Evolutionary conservation across 768 basidiomycete species (phyloP).

Genomic region (Mycena indigotica): DNA sequence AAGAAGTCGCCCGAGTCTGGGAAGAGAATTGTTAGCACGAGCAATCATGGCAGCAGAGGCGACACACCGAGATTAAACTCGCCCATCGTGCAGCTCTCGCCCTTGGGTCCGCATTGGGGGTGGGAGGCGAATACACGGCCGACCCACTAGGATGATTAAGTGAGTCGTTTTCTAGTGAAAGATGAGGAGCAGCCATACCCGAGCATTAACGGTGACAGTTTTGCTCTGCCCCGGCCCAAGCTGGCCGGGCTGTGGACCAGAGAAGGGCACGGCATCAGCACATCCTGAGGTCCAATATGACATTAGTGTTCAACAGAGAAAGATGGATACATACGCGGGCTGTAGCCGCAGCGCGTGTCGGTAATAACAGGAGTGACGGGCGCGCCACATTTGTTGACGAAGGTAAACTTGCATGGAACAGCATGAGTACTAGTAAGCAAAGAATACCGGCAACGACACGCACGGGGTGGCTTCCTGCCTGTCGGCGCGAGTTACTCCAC

Average conservation of each 20-base stretch:
- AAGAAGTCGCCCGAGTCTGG: slow-evolving; percentile 21
- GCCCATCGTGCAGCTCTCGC: slow-evolving; percentile 41
- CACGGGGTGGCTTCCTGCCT: not conserved
- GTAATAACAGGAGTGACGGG: slow-evolving; percentile 38
- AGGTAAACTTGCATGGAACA: slow-evolving; percentile 28
- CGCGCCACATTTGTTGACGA: slow-evolving; percentile 37
- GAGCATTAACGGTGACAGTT: slow-evolving; percentile 32
- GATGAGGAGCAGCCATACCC: slow-evolving; percentile 21
- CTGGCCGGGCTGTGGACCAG: slow-evolving; percentile 36
- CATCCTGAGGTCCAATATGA: slow-evolving; percentile 19
- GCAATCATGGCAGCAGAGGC: slow-evolving; percentile 19
- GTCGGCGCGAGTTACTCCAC: too few relatives aligned
- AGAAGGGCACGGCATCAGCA: slow-evolving; percentile 36
- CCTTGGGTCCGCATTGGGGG: slow-evolving; percentile 38
- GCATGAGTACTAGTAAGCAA: not conserved
- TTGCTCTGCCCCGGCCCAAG: slow-evolving; percentile 31
- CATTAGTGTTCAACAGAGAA: not conserved
- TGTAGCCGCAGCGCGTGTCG: slow-evolving; percentile 44
- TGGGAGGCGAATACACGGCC: slow-evolving; percentile 44
- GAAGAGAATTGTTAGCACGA: not conserved
- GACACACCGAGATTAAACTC: slow-evolving; percentile 43
- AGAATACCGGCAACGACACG: not conserved
- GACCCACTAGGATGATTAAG: slow-evolving; percentile 38
- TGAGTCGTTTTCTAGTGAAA: too few relatives aligned
- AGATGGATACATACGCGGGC: slow-evolving; percentile 32